Base-by-base conservation (phyloP, 1,284 basidiomycete genomes). In the Ustilago xerochloae region DNA sequence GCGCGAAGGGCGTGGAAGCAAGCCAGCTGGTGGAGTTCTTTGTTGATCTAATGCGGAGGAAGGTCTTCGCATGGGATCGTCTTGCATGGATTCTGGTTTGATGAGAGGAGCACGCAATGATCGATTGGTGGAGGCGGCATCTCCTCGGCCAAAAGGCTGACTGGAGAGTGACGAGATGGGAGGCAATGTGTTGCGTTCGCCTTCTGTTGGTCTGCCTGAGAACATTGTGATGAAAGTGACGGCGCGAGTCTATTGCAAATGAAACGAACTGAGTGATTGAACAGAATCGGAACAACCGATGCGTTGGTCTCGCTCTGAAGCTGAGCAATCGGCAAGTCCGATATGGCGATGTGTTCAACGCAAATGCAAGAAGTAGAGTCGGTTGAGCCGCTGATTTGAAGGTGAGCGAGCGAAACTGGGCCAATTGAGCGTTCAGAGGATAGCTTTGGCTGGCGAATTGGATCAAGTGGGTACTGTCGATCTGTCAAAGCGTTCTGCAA, bases 181-280 rank as follows among this genome's bases (percentile, higher is more conserved):
- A 8, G 66, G 60, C 6, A 68, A 56, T n/a, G 66, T 59, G n/a
- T 59, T 58, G 46, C 60, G 66, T 35, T 59, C 66, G 32, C 46
- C 51, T 63, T 68, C 66, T 1, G 56, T 35, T 9, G 47, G 36
- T 46, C 60, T 55, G 20, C 7, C 39, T 9, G 55, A 51, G 24
- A 59, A 59, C 66, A 68, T 68, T 39, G 26, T 50, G 53, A 28
- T 35, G 26, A 29, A 20, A n/a, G 24, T 28, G 33, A 13, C 6
- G 15, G 10, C 12, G 30, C 32, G 15, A 13, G 35, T 15, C 47
- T 35, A 20, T 22, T 35, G 18, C 49, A 13, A 28, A 24, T 45
- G 2, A 15, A 6, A 7, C n/a, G 15, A 28, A 18, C 16, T 26
- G 24, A 12, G 20, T 3, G 43, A 24, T 20, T 18, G 35, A 15